Evolutionary conservation across 2,329 filamentous ascomycete genomes (phyloP).

Genomic region (Metarhizium brunneum): DNA sequence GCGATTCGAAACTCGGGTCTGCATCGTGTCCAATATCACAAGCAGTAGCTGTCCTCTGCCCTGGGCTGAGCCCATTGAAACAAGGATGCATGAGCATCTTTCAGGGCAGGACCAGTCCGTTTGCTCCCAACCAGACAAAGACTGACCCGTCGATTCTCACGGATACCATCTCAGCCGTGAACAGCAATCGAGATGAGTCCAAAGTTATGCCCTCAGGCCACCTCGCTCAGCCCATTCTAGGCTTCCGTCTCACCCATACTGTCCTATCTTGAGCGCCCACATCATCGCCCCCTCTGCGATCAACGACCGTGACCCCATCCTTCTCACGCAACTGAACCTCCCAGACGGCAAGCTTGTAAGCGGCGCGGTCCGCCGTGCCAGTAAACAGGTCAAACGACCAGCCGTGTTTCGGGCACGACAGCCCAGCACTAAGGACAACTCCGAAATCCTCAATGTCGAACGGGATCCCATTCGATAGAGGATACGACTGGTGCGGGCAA

Average conservation of each 20-base stretch:
- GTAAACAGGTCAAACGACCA: conserved; percentile 65
- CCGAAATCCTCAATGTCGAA: conserved; percentile 71
- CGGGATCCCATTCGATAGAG: conserved; percentile 50
- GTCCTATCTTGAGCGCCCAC: conserved; percentile 16
- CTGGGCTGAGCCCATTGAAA: too few species aligned
- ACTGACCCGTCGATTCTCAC: too few species aligned
- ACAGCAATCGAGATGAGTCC: not conserved
- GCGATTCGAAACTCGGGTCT: too few species aligned
- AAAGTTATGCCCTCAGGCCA: not conserved
- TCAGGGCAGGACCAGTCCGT: too few species aligned
- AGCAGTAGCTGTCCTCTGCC: too few species aligned
- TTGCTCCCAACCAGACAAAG: too few species aligned
- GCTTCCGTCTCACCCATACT: conserved; percentile 36
- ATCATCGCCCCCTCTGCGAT: not conserved
- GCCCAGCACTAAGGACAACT: conserved; percentile 48
- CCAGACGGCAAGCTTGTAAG: conserved; percentile 54
- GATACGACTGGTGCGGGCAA: conserved; percentile 60
- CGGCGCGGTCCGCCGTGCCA: conserved; percentile 51
- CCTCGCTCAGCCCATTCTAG: conserved; percentile 21
- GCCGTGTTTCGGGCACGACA: conserved; percentile 59
- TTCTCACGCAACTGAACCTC: conserved; percentile 45
- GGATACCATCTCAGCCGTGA: too few species aligned
- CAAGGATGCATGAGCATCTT: too few species aligned
- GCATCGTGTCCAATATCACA: too few species aligned
- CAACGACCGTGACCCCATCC: conserved; percentile 2